Evolutionary conservation across 371 early-diverging fungal species (phyloP).

Genomic region (Lichtheimia corymbifera): DNA sequence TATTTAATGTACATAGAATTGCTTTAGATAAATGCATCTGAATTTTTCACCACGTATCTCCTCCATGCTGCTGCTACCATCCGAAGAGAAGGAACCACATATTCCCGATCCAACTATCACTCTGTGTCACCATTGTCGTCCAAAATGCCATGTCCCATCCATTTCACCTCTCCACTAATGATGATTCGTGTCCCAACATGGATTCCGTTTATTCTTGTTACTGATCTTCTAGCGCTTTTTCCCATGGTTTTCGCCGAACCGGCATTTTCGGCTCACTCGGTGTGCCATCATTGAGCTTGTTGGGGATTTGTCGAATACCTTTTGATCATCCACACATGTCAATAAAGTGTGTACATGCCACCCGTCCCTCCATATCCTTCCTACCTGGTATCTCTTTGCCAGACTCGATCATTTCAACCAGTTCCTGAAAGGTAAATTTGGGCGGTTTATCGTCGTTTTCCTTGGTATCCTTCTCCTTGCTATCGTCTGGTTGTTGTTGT

Average conservation of each 20-base stretch:
- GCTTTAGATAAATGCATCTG: too few relatives aligned
- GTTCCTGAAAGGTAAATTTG: constrained; percentile 46
- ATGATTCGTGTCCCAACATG: background rate
- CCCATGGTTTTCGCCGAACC: constrained; percentile 55
- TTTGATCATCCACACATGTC: constrained; percentile 3
- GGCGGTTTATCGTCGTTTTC: constrained; percentile 10
- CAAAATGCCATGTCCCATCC: background rate
- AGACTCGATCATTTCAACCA: constrained; percentile 53
- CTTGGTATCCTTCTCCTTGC: background rate
- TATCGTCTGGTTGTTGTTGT: constrained; percentile 2
- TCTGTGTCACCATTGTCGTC: too few relatives aligned
- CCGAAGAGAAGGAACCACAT: too few relatives aligned
- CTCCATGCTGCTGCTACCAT: too few relatives aligned
- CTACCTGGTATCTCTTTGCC: constrained; percentile 58
- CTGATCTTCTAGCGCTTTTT: constrained; percentile 11
- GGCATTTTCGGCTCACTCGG: constrained; percentile 48
- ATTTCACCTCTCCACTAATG: background rate
- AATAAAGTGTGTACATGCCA: background rate
- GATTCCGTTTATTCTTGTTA: constrained; percentile 5
- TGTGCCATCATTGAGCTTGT: constrained; percentile 49
- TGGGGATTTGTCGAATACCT: constrained; percentile 59
- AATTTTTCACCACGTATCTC: too few relatives aligned
- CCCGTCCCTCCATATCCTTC: background rate
- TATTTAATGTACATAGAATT: too few relatives aligned
- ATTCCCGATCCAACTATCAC: too few relatives aligned